phyloP scores from a whole-genome alignment of 2,329 filamentous ascomycete genomes.

The Lecanicillium sp. region DNA sequence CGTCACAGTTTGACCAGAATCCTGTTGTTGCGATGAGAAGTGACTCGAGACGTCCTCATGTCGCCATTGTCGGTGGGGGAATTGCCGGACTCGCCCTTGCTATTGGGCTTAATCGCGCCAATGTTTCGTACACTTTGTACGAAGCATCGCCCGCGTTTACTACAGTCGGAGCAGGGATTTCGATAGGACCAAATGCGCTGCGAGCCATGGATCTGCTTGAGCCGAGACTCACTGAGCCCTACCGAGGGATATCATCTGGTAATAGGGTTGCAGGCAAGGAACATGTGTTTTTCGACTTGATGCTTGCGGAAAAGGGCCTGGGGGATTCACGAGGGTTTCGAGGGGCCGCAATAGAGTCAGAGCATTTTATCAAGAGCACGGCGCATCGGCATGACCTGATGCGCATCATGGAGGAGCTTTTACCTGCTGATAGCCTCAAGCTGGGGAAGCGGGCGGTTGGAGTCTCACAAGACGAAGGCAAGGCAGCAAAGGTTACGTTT shows the following conservation, averaged over 20 bases:
- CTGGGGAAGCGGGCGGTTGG: background rate
- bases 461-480: background rate
- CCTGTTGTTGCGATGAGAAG: too few relatives aligned
- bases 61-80: slow-evolving; percentile 8
- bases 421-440: background rate
- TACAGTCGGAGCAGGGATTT: slow-evolving; percentile 5
- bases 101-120: slow-evolving; percentile 1
- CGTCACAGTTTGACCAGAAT: too few relatives aligned
- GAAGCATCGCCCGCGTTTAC: slow-evolving; percentile 4
- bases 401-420: background rate
- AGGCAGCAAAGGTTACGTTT: background rate
- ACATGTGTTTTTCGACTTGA: background rate
- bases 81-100: slow-evolving; percentile 6
- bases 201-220: slow-evolving; percentile 3
- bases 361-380: background rate
- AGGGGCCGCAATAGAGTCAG: background rate
- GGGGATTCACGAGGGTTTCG: background rate
- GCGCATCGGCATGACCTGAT: background rate
- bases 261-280: background rate
- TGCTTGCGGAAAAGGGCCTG: background rate
- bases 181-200: slow-evolving; percentile 3
- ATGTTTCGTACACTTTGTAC: slow-evolving; percentile 2
- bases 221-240: background rate
- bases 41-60: background rate
- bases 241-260: background rate